Base-by-base conservation (phyloP, 2,329 filamentous ascomycete species). In the Neopestalotiopsis sp. region DNA sequence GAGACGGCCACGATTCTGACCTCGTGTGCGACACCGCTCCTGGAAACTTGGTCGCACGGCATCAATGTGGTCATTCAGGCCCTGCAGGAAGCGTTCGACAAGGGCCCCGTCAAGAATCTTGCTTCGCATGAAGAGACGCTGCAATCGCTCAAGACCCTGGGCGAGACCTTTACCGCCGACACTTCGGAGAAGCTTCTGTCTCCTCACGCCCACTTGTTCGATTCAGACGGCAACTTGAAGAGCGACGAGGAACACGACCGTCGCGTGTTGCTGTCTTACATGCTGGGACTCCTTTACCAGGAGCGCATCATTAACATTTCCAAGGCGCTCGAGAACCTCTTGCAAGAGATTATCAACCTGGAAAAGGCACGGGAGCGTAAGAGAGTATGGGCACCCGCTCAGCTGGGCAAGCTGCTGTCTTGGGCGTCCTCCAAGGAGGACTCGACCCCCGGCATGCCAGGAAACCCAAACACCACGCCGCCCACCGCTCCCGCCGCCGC, bases 251-350 rank as follows among this genome's bases (percentile, higher is more conserved):
- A 38, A 10, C 61, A 28, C 12, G 61, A 45, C 32, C 61, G n/a
- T 13, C 61, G 10, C 34, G 32, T 34, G 61, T 30, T 45, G 17
- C 30, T 63, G 30, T 34, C 38, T 20, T 45, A 30, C 17, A 14
- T 63, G 30, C 24, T 63, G 10, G 61, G 61, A 12, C 61, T 63
- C 5, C 4, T 63, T 14, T 63, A 40, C 32, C 61, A 63, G 34
- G 61, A 63, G 34, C 61, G 61, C 61, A 63, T 63, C 38, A 38
- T 63, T 17, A 45, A 63, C n/a, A 17, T 63, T 12, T 40, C 61
- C 30, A 42, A 63, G 20, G 34, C 61, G 4, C 20, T 63, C 30
- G 20, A 20, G n/a, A 34, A 40, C 4, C 30, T 63, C 14, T n/a
- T 63, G 6, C 32, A 63, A 45, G 24, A 45, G 13, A 38, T 63